A percentile compares a stretch with the other conserved stretches of the same genome.
Conservation (phyloP, 176 grass and related monocot species). For the Carex cristatella region DNA sequence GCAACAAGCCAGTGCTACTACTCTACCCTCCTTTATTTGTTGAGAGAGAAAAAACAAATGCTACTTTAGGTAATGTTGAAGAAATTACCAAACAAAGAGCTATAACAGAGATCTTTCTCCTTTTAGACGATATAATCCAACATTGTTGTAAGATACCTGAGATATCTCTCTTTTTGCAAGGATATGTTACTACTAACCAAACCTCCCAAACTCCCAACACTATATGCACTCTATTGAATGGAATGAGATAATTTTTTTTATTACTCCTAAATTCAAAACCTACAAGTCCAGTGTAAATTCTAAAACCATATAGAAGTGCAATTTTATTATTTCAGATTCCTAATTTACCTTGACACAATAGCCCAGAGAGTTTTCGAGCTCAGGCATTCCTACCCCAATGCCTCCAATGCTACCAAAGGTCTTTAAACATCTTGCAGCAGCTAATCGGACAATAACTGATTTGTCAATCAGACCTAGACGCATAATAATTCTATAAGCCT, state of each 20-base stretch:
- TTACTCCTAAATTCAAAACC: neutral
- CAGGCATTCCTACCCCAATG: slow-evolving; percentile 69
- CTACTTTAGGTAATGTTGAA: neutral
- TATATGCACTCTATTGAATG: neutral
- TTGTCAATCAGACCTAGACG: slow-evolving; percentile 75
- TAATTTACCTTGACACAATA: slow-evolving; percentile 80
- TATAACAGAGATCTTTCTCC: slow-evolving; percentile 3
- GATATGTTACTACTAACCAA: neutral
- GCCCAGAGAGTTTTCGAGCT: slow-evolving; percentile 80
- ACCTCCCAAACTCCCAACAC: neutral
- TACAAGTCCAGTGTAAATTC: neutral
- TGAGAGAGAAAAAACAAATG: neutral
- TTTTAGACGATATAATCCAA: neutral
- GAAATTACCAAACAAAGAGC: neutral
- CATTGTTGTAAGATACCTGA: neutral
- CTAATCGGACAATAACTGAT: slow-evolving; percentile 78
- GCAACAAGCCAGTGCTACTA: neutral
- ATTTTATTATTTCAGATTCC: neutral
- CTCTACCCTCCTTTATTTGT: neutral
- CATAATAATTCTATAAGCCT: slow-evolving; percentile 88
- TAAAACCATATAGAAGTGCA: neutral
- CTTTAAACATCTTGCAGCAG: slow-evolving; percentile 90
- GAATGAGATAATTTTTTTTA: neutral
- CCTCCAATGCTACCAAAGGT: slow-evolving; percentile 78
- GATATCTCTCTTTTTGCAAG: neutral